Evolutionary conservation across 495 filamentous ascomycete genomes (phyloP).

Genomic region (Penicillium samsonianum): DNA sequence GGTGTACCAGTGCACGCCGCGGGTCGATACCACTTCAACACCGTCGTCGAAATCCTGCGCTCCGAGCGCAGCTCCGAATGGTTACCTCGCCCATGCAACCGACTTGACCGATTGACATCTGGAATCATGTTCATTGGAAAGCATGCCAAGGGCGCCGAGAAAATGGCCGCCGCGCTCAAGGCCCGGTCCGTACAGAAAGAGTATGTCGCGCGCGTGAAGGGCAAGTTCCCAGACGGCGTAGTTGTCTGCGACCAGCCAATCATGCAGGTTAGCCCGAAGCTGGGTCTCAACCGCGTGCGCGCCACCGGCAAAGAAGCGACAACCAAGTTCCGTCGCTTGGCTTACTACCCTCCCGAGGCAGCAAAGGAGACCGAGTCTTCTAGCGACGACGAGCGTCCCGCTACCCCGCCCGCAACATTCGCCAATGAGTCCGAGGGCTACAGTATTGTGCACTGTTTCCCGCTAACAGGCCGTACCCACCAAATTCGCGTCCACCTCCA

Average conservation of each 20-base stretch:
- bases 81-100: conserved; percentile 82
- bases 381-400: conserved; percentile 33
- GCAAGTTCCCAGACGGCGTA: conserved; percentile 79
- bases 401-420: conserved; percentile 31
- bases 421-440: conserved; percentile 63
- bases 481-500: conserved; percentile 95
- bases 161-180: conserved; percentile 68
- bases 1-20: conserved; percentile 94
- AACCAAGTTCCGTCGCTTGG: conserved; percentile 86
- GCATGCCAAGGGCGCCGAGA: conserved; percentile 72
- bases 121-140: conserved; percentile 98
- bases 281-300: conserved; percentile 89
- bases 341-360: conserved; percentile 70
- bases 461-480: conserved; percentile 91
- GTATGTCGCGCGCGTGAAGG: conserved; percentile 88
- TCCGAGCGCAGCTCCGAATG: conserved; percentile 69
- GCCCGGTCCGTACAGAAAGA: conserved; percentile 84
- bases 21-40: conserved; percentile 93
- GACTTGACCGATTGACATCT: conserved; percentile 90
- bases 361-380: conserved; percentile 24
- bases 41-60: conserved; percentile 88
- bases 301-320: conserved; percentile 87
- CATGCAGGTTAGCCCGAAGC: conserved; percentile 89
- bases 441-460: conserved; percentile 91
- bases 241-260: conserved; percentile 91